phyloP scores from a whole-genome alignment of 1,284 basidiomycete species.

The Limonomyces culmigenus region DNA sequence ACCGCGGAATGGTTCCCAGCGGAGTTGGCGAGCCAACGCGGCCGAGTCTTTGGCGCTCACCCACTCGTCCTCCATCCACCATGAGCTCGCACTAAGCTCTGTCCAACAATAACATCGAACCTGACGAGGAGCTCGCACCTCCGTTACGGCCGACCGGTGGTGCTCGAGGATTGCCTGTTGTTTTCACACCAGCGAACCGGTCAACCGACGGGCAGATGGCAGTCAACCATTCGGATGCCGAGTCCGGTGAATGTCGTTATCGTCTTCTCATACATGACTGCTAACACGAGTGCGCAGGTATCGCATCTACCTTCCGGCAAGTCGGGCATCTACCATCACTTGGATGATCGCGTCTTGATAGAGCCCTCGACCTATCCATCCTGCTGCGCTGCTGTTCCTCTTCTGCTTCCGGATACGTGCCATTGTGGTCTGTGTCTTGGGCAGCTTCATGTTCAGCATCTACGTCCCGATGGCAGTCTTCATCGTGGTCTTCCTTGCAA shows the following conservation, averaged over 20 bases:
- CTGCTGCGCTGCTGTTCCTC: slow-evolving; percentile 66
- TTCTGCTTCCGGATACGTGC: slow-evolving; percentile 78
- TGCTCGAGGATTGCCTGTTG: slow-evolving; percentile 46
- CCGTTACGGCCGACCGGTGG: slow-evolving; percentile 48
- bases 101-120: background rate
- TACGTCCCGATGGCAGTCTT: slow-evolving; percentile 66
- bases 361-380: slow-evolving; percentile 56
- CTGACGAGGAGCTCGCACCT: slow-evolving; percentile 31
- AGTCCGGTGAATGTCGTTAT: slow-evolving; percentile 37
- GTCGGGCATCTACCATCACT: slow-evolving; percentile 19
- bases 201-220: slow-evolving; percentile 40
- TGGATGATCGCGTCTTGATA: background rate
- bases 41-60: slow-evolving; percentile 8
- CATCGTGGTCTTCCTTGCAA: slow-evolving; percentile 80
- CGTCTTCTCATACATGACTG: background rate
- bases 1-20: too few relatives aligned
- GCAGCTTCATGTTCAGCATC: slow-evolving; percentile 69
- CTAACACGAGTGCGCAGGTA: slow-evolving; percentile 23
- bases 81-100: background rate
- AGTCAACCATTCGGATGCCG: slow-evolving; percentile 27
- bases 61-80: slow-evolving; percentile 2
- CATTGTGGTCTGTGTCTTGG: slow-evolving; percentile 76
- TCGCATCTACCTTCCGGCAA: slow-evolving; percentile 61
- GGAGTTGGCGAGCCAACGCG: too few relatives aligned
- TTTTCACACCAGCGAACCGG: slow-evolving; percentile 14